Evolutionary conservation across 805 yeast genomes (phyloP).

Genomic region (Hanseniaspora clermontiae): DNA sequence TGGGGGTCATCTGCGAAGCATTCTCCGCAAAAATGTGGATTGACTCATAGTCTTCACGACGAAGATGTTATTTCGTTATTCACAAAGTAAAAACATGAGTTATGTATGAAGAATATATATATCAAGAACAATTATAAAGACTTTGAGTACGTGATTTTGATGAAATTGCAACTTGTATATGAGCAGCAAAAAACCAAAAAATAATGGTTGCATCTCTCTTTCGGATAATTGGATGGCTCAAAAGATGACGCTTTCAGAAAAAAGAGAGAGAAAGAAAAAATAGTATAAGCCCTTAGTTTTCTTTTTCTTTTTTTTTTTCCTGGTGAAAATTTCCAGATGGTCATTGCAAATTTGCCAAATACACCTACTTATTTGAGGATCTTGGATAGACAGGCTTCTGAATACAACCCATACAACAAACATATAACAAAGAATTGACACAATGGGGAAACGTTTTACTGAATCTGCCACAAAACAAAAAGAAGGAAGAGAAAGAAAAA

Average conservation of each 20-base stretch:
- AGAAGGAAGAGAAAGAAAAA: conserved; percentile 28
- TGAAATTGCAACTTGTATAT: no score
- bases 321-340: background rate
- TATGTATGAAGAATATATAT: no score
- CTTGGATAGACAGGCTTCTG: no score
- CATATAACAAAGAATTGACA: background rate
- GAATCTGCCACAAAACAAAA: conserved; percentile 28
- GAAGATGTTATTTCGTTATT: conserved; percentile 91
- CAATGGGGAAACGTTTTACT: conserved; percentile 29
- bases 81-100: conserved; percentile 42
- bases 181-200: no score
- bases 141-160: no score
- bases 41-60: conserved; percentile 69
- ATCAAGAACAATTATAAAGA: no score
- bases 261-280: no score
- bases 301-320: background rate
- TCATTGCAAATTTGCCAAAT: background rate
- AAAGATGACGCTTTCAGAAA: no score
- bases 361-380: background rate
- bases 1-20: conserved; percentile 96
- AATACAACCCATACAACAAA: background rate
- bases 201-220: no score
- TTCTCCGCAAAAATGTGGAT: conserved; percentile 93
- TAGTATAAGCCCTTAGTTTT: background rate
- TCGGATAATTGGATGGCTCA: no score